phyloP scores from a whole-genome alignment of 305 asterid species.

The Plantago lanceolata region DNA sequence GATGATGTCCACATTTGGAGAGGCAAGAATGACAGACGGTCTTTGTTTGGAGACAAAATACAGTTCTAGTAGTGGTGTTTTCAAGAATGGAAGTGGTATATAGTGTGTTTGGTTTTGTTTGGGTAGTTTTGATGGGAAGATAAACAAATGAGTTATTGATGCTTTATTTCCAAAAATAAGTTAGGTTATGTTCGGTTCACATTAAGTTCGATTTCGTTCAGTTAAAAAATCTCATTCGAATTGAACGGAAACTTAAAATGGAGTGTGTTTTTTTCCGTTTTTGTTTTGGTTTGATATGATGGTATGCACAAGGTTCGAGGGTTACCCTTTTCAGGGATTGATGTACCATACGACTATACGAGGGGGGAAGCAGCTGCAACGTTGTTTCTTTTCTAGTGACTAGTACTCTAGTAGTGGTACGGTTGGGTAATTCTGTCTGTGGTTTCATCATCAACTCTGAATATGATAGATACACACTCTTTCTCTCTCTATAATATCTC shows the following conservation, averaged over 20 bases:
- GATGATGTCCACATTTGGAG: constrained; percentile 36
- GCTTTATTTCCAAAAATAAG: neutral
- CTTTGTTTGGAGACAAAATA: neutral
- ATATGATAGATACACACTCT: no score
- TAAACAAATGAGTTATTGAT: neutral
- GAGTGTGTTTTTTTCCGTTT: no score
- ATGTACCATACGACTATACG: neutral
- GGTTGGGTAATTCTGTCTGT: no score
- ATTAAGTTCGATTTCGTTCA: no score
- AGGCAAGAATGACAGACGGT: neutral
- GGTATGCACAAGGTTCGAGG: constrained; percentile 7
- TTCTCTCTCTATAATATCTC: no score
- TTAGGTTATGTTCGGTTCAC: no score
- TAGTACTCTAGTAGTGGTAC: no score
- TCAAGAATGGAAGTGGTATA: neutral
- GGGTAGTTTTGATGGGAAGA: neutral
- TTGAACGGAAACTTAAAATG: no score
- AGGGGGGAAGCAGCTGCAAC: neutral
- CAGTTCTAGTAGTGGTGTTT: no score
- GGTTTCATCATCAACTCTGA: no score
- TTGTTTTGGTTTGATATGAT: constrained; percentile 1
- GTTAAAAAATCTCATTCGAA: no score
- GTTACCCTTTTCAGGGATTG: neutral
- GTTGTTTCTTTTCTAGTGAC: neutral
- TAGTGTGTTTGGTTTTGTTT: constrained; percentile 7